These are phyloP conservation scores for Ustilago shanxiensis DNA, from an alignment of 1,284 basidiomycete genomes.

Conservation along the genomic window DNA sequence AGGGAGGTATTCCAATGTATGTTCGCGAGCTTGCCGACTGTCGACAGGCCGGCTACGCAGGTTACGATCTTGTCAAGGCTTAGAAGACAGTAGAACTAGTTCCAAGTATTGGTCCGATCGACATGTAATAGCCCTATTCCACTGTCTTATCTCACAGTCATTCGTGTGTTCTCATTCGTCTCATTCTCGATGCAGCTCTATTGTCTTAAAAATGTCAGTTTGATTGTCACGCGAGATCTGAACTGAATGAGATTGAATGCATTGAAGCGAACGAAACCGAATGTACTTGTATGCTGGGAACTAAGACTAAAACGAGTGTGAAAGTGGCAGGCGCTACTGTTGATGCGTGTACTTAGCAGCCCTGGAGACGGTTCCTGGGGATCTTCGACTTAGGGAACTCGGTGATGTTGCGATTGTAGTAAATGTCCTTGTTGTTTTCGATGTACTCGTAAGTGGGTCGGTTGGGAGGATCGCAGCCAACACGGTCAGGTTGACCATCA, in stretches of 20 bases:
- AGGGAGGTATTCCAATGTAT: constrained; percentile 52
- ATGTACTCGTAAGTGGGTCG: constrained; percentile 68
- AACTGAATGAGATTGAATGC: not conserved
- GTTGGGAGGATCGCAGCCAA: constrained; percentile 66
- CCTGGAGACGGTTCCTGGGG: constrained; percentile 41
- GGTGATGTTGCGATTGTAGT: constrained; percentile 65
- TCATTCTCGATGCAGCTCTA: no score
- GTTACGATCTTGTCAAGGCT: constrained; percentile 41
- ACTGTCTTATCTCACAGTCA: not conserved
- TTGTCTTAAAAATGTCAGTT: no score
- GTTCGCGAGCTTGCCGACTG: constrained; percentile 50
- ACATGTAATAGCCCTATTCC: not conserved
- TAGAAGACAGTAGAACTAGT: not conserved
- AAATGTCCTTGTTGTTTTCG: constrained; percentile 63
- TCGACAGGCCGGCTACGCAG: constrained; percentile 33
- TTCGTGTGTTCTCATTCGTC: no score
- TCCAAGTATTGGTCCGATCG: not conserved
- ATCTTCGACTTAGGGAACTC: constrained; percentile 47
- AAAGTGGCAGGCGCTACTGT: not conserved
- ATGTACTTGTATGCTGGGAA: constrained; percentile 1
- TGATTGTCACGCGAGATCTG: not conserved
- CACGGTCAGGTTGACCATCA: constrained; percentile 68
- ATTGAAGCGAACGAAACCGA: not conserved
- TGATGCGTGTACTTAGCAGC: constrained; percentile 24
- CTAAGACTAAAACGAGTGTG: not conserved